Base-by-base conservation (phyloP, 208 protist species). In the Strigomonas culicis region DNA sequence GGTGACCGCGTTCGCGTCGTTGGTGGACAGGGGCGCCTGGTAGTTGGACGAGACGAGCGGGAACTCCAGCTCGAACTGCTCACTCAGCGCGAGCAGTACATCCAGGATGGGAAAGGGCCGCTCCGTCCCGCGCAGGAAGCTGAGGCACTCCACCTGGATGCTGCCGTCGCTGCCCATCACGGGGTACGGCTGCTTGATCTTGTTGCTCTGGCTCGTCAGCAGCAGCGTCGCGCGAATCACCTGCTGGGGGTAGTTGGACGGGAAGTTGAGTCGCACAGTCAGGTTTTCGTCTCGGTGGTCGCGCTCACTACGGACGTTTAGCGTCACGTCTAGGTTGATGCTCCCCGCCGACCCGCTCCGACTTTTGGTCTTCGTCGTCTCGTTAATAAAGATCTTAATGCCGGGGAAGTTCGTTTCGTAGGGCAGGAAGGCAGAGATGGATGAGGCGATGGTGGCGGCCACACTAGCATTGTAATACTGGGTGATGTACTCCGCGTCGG, bases 1-100 rank as follows among this genome's bases (percentile, higher is more conserved):
- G 4, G 27, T 32, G 10, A 24, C 22, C 11, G 43, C 41, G 25
- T 43, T 24, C 10, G 64, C 31, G 55, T 24, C 57, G 22, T 22
- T 32, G 22, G n/a, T 28, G 1, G 13, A 8, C 36, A 32, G 21
- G 10, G 30, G 57, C 10, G 72, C 51, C 4, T 43, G 36, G 34
- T 78, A 70, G 56, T 67, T 62, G 6, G 32, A 25, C 0, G 39
- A 49, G 0, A 84, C 72, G 13, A 87, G 56, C 24, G 86, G 86
- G 63, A 80, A 90, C 70, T 93, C 80, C 0, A 79, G 49, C 55
- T 88, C 78, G 61, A 93, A 88, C 70, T 90, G 76, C 55, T 90
- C 83, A 15, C 67, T 83, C 2, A 93, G 68, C 10, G 80, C 87
- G 8, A 90, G 60, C 0, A 93, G 77, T 11, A 90, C 74, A 34